A percentile compares a stretch with the other conserved stretches of the same genome.
Evolutionary conservation across 208 protist genomes (phyloP).

Genomic region (Leishmania tropica): DNA sequence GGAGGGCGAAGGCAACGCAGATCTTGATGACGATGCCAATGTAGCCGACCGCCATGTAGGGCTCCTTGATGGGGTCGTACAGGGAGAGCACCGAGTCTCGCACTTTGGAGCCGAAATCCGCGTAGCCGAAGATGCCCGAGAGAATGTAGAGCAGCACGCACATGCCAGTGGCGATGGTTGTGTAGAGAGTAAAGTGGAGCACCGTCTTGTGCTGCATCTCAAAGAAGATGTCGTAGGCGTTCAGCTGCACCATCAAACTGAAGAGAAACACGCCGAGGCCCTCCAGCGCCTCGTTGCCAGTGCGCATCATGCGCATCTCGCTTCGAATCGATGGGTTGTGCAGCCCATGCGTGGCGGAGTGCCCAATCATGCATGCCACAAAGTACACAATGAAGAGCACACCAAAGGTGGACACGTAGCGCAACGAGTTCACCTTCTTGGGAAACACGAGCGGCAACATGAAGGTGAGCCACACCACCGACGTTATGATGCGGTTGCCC

Average conservation of each 20-base stretch:
- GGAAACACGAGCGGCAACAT: slow-evolving; percentile 72
- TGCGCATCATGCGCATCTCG: slow-evolving; percentile 36
- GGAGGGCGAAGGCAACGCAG: slow-evolving; percentile 55
- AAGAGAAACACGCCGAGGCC: slow-evolving; percentile 58
- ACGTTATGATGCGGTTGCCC: slow-evolving; percentile 54
- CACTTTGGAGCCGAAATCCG: slow-evolving; percentile 54
- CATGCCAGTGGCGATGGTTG: slow-evolving; percentile 36
- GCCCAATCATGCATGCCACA: slow-evolving; percentile 52
- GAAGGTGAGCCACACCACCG: slow-evolving; percentile 46
- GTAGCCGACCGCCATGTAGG: slow-evolving; percentile 63
- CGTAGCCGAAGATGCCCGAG: slow-evolving; percentile 63
- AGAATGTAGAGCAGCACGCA: slow-evolving; percentile 61
- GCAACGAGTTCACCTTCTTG: slow-evolving; percentile 68
- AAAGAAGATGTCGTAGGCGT: slow-evolving; percentile 51
- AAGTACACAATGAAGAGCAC: slow-evolving; percentile 71
- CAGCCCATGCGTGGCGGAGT: slow-evolving; percentile 42
- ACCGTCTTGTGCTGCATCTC: slow-evolving; percentile 59
- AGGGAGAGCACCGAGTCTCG: slow-evolving; percentile 42
- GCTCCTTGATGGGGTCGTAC: slow-evolving; percentile 54
- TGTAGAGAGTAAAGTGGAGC: slow-evolving; percentile 38
- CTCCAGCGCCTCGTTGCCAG: slow-evolving; percentile 53
- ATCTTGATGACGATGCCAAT: slow-evolving; percentile 67
- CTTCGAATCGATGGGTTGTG: slow-evolving; percentile 30
- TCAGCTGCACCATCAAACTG: slow-evolving; percentile 38
- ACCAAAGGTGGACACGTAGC: slow-evolving; percentile 65